Base-by-base conservation (phyloP, 148 eudicot species). In the Rhododendron vialii region DNA sequence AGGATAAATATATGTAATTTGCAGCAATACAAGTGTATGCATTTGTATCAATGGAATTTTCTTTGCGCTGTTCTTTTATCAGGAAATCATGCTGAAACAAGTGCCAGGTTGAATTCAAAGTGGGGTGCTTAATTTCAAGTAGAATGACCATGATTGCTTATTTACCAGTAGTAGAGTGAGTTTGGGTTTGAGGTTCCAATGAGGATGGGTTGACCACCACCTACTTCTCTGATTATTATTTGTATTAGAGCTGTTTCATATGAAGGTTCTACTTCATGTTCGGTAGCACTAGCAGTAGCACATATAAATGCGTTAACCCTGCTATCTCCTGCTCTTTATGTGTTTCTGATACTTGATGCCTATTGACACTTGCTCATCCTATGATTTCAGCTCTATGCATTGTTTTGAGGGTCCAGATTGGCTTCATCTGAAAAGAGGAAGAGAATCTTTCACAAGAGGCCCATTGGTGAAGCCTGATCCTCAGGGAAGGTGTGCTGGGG, bases 361-460 rank as follows among this genome's bases (percentile, higher is more conserved):
- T 85, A 65, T 65, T 35, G 5, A 50, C 84, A 2, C 30, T 20
- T 83, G 41, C 84, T 84, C 74, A 55, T 55, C 75, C 76, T 85
- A 82, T 53, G 75, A 87, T 67, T 87, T 87, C 95, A 96, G 99
- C 84, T 96, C 99, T 75, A 90, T 96, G 95, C 99, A 96, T 87
- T 96, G 96, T 92, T 96, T 96, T 88, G 99, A 96, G 92, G 99
- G 99, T 86, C 94, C 98, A 33, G 96, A 96, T 55, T 96, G 99
- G 99, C 91, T 94, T 82, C 93, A 94, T 90, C 88, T 96, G 89
- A 94, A 92, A 91, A 91, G 96, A 89, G 99, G 99, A 71, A 91
- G 96, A 89, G 98, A 95, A 91, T 90, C 91, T 82, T 96, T 96
- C 89, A 90, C 98, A 50, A 92, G 93, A 91, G 99, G 99, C 80